phyloP scores from a whole-genome alignment of 768 basidiomycete genomes.

The Phanerodontia chrysosporium region DNA sequence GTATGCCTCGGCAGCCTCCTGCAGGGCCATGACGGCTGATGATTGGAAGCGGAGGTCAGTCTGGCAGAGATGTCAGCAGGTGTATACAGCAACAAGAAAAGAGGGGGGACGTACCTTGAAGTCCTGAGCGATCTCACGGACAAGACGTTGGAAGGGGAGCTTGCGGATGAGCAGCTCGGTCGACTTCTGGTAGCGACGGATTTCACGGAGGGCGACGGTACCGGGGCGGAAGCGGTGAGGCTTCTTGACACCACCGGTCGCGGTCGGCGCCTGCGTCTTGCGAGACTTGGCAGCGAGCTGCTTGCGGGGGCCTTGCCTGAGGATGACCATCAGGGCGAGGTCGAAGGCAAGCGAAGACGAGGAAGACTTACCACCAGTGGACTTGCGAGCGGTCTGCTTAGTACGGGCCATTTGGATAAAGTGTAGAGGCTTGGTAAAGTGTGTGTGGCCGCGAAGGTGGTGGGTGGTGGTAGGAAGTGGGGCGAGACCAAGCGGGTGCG shows the following conservation, averaged over 20 bases:
- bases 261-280: constrained; percentile 51
- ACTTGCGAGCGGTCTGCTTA: constrained; percentile 76
- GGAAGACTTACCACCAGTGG: constrained; percentile 55
- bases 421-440: not conserved
- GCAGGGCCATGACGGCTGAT: constrained; percentile 56
- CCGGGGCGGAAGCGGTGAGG: constrained; percentile 37
- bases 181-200: constrained; percentile 37
- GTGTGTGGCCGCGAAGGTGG: not conserved
- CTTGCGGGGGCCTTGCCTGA: constrained; percentile 61
- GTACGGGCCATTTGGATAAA: constrained; percentile 57
- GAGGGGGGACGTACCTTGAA: constrained; percentile 43
- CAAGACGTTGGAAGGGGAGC: constrained; percentile 64
- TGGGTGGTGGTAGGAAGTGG: constrained; percentile 2
- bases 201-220: constrained; percentile 35
- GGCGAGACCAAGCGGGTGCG: not conserved
- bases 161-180: constrained; percentile 39
- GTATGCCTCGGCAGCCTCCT: constrained; percentile 53
- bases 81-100: not conserved
- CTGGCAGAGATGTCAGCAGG: constrained; percentile 23
- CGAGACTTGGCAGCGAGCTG: constrained; percentile 67
- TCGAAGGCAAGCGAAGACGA: not conserved
- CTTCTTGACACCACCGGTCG: constrained; percentile 68
- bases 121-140: constrained; percentile 63
- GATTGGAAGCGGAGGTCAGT: constrained; percentile 63
- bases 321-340: not conserved